phyloP scores from a whole-genome alignment of 805 yeast species.

The Ogataea haglerorum region DNA sequence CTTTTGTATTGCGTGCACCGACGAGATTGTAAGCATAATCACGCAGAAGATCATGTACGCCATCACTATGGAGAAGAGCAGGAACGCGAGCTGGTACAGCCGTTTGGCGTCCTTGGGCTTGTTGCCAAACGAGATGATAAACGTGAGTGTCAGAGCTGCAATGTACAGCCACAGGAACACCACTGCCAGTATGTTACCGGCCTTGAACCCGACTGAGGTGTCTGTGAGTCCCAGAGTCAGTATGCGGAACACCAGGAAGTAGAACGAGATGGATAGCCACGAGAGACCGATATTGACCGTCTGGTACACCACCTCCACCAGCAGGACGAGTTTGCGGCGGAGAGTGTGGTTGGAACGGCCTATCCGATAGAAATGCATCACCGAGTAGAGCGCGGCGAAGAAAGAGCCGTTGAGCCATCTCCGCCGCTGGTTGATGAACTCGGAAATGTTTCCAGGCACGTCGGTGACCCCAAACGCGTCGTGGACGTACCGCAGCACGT shows the following conservation, averaged over 20 bases:
- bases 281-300: conserved; percentile 69
- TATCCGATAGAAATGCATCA: conserved; percentile 68
- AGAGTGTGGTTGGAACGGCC: conserved; percentile 74
- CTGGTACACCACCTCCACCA: conserved; percentile 77
- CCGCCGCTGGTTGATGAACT: conserved; percentile 85
- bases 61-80: conserved; percentile 80
- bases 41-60: conserved; percentile 77
- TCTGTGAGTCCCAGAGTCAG: conserved; percentile 72
- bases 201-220: conserved; percentile 39
- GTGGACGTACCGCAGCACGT: conserved; percentile 80
- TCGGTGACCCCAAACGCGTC: conserved; percentile 91
- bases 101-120: conserved; percentile 84
- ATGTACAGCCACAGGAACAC: conserved; percentile 85
- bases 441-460: conserved; percentile 87
- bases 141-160: conserved; percentile 71
- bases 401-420: conserved; percentile 97
- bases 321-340: conserved; percentile 63
- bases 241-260: conserved; percentile 84
- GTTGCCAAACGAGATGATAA: conserved; percentile 88
- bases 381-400: conserved; percentile 87
- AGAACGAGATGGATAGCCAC: conserved; percentile 88
- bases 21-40: conserved; percentile 56
- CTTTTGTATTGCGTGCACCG: conserved; percentile 54
- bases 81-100: conserved; percentile 66
- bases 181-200: conserved; percentile 75